Evolutionary conservation across 2,329 filamentous ascomycete genomes (phyloP), one percentile per base, ranked within the genome.

Genomic region (Ciborinia camelliae): DNA sequence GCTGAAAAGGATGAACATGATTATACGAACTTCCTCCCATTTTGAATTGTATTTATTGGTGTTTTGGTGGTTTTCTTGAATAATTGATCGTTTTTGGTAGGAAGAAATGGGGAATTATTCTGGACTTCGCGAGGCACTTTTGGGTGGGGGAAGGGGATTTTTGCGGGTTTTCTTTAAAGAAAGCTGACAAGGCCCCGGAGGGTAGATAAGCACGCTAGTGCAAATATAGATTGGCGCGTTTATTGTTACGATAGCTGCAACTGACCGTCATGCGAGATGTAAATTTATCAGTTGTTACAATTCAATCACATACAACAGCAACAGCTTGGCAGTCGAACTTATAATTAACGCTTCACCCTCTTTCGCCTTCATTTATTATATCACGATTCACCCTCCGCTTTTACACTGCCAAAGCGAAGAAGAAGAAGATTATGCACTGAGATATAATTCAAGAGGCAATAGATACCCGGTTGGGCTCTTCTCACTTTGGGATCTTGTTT

Each of bases 21-120:
- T 41, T 54, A 54, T 62, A 62, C 59, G 59, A 18, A 62, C 59
- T 62, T 71, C 87, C 87, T 80, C 87, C 87, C 87, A 90, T 90
- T 69, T 71, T 82, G 71, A 67, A 87, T 37, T 61, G 26, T 41
- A 50, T 37, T 55, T 41, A 54, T 64, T 58, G 35, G 30, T 51
- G 28, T 43, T 64, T 50, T 15, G 50, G 55, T 52, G 28, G 9
- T 26, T 28, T 48, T 51, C 39, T 62, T 37, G 15, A 26, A 52
- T 18, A 30, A 35, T 10, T 10, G 41, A 59, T 59, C n/a, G 43
- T 45, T 35, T 28, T 43, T 14, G 20, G 50, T 18, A 14, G 41
- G 41, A 58, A 59, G 55, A 37, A 20, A 59, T 47, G 41, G 20
- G 55, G 55, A 59, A 35, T 59, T 59, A 59, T 59, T 59, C 55